These are phyloP conservation scores for Agaricus sinodeliciosus DNA, from an alignment of 768 basidiomycete genomes.

Conservation along the genomic window DNA sequence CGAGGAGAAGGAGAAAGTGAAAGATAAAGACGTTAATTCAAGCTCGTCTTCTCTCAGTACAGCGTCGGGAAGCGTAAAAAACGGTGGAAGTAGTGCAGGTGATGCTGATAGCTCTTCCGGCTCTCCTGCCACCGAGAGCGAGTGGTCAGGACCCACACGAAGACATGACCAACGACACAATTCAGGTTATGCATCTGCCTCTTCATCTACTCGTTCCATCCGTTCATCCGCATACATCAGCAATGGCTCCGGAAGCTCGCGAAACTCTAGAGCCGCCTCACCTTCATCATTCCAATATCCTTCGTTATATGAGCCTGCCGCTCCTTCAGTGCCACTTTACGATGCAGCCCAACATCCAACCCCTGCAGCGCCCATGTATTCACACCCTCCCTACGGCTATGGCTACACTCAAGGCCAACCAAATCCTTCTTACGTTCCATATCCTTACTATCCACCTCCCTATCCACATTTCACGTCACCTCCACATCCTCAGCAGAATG, in stretches of 20 bases:
- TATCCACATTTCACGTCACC: slow-evolving; percentile 18
- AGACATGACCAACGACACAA: slow-evolving; percentile 39
- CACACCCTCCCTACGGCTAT: slow-evolving; percentile 17
- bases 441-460: slow-evolving; percentile 13
- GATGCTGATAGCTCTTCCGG: slow-evolving; percentile 65
- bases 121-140: slow-evolving; percentile 75
- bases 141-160: slow-evolving; percentile 64
- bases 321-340: slow-evolving; percentile 34
- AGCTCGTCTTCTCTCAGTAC: slow-evolving; percentile 72
- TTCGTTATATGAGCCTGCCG: slow-evolving; percentile 60
- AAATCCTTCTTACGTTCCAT: slow-evolving; percentile 21
- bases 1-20: slow-evolving; percentile 66
- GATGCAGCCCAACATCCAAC: slow-evolving; percentile 37
- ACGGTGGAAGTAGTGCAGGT: slow-evolving; percentile 42
- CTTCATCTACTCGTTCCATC: slow-evolving; percentile 56
- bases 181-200: slow-evolving; percentile 37
- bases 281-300: slow-evolving; percentile 67
- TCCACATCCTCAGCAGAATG: slow-evolving; percentile 14
- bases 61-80: slow-evolving; percentile 51
- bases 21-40: slow-evolving; percentile 67
- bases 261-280: slow-evolving; percentile 68
- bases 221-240: slow-evolving; percentile 45
- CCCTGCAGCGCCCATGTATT: slow-evolving; percentile 9
- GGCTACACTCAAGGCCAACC: slow-evolving; percentile 30
- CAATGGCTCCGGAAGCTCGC: slow-evolving; percentile 55